A percentile compares a stretch with the other conserved stretches of the same genome.
Evolutionary conservation across 1,284 basidiomycete species (phyloP).

Genomic region (Fomitopsis betulina): DNA sequence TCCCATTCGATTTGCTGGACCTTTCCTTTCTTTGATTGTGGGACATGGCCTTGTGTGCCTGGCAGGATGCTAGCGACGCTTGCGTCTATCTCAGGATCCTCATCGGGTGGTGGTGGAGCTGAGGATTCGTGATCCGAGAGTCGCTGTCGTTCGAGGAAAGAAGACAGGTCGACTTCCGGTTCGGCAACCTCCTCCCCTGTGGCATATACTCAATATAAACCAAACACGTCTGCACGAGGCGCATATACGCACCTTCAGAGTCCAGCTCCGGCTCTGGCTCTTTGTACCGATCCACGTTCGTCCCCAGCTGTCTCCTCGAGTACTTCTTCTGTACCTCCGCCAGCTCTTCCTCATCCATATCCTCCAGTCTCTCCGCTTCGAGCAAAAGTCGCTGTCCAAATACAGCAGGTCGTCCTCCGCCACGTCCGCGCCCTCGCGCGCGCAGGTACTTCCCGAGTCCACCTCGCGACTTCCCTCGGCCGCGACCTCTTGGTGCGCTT

Average conservation of each 20-base stretch:
- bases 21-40: slow-evolving; percentile 52
- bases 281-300: slow-evolving; percentile 52
- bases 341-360: slow-evolving; percentile 37
- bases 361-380: slow-evolving; percentile 48
- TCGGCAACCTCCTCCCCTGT: slow-evolving; percentile 64
- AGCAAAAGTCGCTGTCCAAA: slow-evolving; percentile 55
- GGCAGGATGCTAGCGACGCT: slow-evolving; percentile 49
- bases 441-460: slow-evolving; percentile 70
- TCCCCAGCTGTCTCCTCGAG: slow-evolving; percentile 50
- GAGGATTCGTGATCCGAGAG: slow-evolving; percentile 30
- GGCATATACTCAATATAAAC: background rate
- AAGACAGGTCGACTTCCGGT: slow-evolving; percentile 67
- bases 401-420: slow-evolving; percentile 56
- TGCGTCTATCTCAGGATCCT: slow-evolving; percentile 62
- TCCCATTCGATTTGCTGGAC: slow-evolving; percentile 65
- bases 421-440: slow-evolving; percentile 56
- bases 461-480: slow-evolving; percentile 56
- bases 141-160: slow-evolving; percentile 60
- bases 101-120: slow-evolving; percentile 23
- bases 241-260: slow-evolving; percentile 50
- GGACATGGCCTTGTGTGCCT: slow-evolving; percentile 15
- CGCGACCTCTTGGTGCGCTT: slow-evolving; percentile 29
- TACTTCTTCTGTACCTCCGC: slow-evolving; percentile 48
- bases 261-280: background rate
- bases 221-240: background rate